Percentiles rank a stretch among this genome's conserved stretches.
Conservation (phyloP, 805 yeast species). For the Naumovozyma dairenensis region DNA sequence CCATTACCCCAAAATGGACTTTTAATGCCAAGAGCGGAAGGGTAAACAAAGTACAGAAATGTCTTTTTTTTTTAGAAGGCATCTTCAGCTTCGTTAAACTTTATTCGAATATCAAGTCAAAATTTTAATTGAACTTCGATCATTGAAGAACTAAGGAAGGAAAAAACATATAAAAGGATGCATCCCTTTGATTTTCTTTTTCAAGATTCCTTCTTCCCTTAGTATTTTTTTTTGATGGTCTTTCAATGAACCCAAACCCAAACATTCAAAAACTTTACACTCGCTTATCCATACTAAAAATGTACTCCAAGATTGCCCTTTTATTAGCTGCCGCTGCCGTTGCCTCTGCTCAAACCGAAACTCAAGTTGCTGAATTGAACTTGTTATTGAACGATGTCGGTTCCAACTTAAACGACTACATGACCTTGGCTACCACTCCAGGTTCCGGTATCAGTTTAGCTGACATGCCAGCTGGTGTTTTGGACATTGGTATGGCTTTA, state of each 20-base stretch:
- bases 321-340: slow-evolving; percentile 15
- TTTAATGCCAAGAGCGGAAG: no score
- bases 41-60: no score
- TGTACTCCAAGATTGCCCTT: slow-evolving; percentile 13
- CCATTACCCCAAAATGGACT: no score
- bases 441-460: slow-evolving; percentile 10
- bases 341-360: slow-evolving; percentile 13
- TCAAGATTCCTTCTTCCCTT: neutral
- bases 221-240: no score
- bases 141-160: no score
- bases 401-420: slow-evolving; percentile 11
- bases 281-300: slow-evolving; percentile 7
- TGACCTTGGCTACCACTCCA: slow-evolving; percentile 7
- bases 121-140: no score
- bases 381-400: slow-evolving; percentile 16
- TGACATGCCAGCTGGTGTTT: slow-evolving; percentile 16
- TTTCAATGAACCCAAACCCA: no score
- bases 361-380: slow-evolving; percentile 16
- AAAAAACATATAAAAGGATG: no score
- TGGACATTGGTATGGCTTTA: slow-evolving; percentile 16
- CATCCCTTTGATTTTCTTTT: neutral
- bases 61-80: no score
- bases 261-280: slow-evolving; percentile 4
- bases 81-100: no score
- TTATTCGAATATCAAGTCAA: no score